Conservation (phyloP, 768 basidiomycete species). For the Hypholoma fasciculare region DNA sequence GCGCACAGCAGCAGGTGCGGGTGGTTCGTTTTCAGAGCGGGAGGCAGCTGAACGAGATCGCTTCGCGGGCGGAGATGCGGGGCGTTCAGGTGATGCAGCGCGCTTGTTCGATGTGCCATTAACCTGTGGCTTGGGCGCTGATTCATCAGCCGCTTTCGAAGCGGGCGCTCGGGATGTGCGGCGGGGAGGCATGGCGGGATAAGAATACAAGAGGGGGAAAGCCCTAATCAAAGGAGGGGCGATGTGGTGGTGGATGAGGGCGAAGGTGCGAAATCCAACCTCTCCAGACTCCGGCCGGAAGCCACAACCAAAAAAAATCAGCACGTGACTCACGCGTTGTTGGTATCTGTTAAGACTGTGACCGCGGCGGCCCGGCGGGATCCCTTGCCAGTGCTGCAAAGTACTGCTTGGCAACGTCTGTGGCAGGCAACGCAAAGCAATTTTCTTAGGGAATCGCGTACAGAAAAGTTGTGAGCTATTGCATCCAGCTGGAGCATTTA, state of each 20-base stretch:
- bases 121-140: constrained; percentile 31
- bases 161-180: constrained; percentile 56
- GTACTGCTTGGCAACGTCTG: no score
- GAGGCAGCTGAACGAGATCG: constrained; percentile 42
- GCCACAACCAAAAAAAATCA: constrained; percentile 15
- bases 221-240: background rate
- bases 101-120: constrained; percentile 45
- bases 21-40: constrained; percentile 45
- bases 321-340: constrained; percentile 46
- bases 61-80: constrained; percentile 47
- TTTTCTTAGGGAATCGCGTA: no score
- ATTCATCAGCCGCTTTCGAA: constrained; percentile 33
- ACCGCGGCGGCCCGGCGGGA: no score
- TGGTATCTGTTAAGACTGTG: constrained; percentile 8
- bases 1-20: constrained; percentile 20
- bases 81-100: constrained; percentile 47
- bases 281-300: constrained; percentile 5
- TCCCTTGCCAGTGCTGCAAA: no score
- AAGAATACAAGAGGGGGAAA: constrained; percentile 6
- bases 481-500: no score
- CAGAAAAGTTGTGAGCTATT: no score
- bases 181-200: constrained; percentile 39
- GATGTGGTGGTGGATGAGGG: constrained; percentile 16
- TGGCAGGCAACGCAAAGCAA: no score
- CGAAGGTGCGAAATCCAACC: constrained; percentile 9